A percentile compares a stretch with the other conserved stretches of the same genome.
Evolutionary conservation across 768 basidiomycete genomes (phyloP).

Genomic region (Leccinum boreale): DNA sequence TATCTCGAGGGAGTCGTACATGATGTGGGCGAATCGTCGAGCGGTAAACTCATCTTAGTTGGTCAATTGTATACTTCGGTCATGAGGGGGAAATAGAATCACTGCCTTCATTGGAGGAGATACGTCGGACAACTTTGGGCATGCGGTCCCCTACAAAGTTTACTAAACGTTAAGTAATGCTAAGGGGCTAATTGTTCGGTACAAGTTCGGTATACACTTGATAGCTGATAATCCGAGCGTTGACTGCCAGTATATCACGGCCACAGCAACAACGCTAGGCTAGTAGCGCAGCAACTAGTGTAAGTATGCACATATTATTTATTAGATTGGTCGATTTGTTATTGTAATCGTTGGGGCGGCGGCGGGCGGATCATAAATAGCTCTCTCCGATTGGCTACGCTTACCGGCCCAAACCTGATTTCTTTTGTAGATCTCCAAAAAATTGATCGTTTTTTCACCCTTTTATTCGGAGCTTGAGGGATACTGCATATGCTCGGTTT

Average conservation of each 20-base stretch:
- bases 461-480: slow-evolving; percentile 7
- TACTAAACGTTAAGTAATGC: no score
- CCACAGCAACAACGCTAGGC: no score
- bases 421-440: neutral
- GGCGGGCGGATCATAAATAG: slow-evolving; percentile 10
- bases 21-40: slow-evolving; percentile 84
- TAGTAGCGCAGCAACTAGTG: no score
- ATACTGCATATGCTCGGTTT: neutral
- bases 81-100: neutral
- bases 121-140: neutral
- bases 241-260: no score
- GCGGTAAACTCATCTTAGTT: slow-evolving; percentile 42
- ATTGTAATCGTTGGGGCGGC: neutral
- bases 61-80: slow-evolving; percentile 1
- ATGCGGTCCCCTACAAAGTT: neutral
- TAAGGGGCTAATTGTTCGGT: neutral
- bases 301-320: no score
- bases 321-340: neutral
- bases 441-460: neutral
- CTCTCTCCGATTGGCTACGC: slow-evolving; percentile 7
- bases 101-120: neutral
- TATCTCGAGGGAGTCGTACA: slow-evolving; percentile 76
- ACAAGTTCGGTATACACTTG: no score
- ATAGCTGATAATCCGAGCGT: no score
- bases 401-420: neutral